Percentiles rank a stretch among this genome's conserved stretches.
Evolutionary conservation across 768 basidiomycete species (phyloP).

Genomic region (Termitomyces sp.): DNA sequence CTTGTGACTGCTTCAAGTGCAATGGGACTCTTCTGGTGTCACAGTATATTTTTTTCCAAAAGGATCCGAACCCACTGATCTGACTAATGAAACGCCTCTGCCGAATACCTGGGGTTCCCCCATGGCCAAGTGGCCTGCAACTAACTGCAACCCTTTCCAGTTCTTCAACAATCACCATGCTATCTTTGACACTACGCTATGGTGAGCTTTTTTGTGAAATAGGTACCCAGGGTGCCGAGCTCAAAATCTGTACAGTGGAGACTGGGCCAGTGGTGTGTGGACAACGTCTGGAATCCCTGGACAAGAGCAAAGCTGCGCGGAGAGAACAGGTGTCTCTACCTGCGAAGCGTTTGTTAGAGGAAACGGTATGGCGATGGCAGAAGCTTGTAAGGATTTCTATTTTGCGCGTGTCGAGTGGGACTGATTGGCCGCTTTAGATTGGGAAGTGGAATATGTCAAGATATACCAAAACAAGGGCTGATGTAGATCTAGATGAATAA

Average conservation of each 20-base stretch:
- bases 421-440: conserved; percentile 42
- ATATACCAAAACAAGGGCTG: conserved; percentile 48
- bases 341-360: conserved; percentile 76
- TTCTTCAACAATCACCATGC: conserved; percentile 75
- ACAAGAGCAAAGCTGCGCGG: conserved; percentile 81
- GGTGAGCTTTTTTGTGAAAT: conserved; percentile 36
- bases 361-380: conserved; percentile 61
- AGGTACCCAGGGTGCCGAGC: not conserved
- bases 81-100: conserved; percentile 64
- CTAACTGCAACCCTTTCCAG: conserved; percentile 66
- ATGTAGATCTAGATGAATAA: not conserved
- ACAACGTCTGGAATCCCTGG: conserved; percentile 66
- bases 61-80: conserved; percentile 69
- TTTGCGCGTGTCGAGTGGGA: not conserved
- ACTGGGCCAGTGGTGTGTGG: conserved; percentile 91
- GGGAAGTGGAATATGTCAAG: conserved; percentile 76
- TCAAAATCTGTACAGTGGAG: conserved; percentile 47
- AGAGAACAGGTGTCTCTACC: conserved; percentile 74
- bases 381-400: conserved; percentile 64
- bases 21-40: conserved; percentile 75
- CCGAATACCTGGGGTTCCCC: conserved; percentile 77
- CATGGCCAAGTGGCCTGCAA: conserved; percentile 74
- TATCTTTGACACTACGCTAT: conserved; percentile 86
- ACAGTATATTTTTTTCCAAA: conserved; percentile 81
- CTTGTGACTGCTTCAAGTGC: conserved; percentile 40